Evolutionary conservation across 1,284 basidiomycete species (phyloP).

Genomic region (Apiotrichum mycotoxinovorans): DNA sequence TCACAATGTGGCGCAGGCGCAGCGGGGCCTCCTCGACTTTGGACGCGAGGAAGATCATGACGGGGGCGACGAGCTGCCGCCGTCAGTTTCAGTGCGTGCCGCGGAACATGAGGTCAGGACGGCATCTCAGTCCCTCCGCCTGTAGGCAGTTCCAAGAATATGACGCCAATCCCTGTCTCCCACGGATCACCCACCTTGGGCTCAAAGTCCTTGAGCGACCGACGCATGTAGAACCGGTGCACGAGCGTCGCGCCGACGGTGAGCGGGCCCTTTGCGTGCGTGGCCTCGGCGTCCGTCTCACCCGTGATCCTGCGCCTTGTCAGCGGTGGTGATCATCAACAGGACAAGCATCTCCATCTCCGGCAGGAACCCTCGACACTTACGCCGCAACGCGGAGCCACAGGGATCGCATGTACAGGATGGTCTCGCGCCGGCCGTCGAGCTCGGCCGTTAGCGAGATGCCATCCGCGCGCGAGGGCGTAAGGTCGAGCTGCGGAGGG

Average conservation of each 20-base stretch:
- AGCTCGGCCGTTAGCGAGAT: constrained; percentile 31
- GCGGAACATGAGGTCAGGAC: too few relatives aligned
- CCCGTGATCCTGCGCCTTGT: constrained; percentile 3
- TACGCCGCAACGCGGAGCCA: constrained; percentile 16
- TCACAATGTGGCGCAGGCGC: constrained; percentile 40
- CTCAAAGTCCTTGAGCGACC: constrained; percentile 76
- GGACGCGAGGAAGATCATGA: constrained; percentile 85
- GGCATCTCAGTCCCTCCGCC: too few relatives aligned
- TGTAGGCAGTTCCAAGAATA: too few relatives aligned
- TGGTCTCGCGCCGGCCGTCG: constrained; percentile 24
- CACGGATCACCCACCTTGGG: constrained; percentile 35
- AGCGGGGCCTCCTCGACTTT: constrained; percentile 58
- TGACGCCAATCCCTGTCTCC: too few relatives aligned
- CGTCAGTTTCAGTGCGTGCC: too few relatives aligned
- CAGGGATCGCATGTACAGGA: constrained; percentile 18
- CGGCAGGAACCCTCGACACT: not conserved
- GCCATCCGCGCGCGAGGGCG: constrained; percentile 34
- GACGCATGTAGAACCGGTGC: constrained; percentile 92
- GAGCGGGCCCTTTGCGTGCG: constrained; percentile 49
- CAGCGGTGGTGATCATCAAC: too few relatives aligned
- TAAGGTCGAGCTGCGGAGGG: constrained; percentile 19
- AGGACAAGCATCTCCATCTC: not conserved
- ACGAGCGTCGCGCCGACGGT: constrained; percentile 84
- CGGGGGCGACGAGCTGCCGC: constrained; percentile 83
- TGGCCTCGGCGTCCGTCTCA: constrained; percentile 17